phyloP scores from a whole-genome alignment of 352 stramenopile genomes.

The Aphanomyces euteiches region DNA sequence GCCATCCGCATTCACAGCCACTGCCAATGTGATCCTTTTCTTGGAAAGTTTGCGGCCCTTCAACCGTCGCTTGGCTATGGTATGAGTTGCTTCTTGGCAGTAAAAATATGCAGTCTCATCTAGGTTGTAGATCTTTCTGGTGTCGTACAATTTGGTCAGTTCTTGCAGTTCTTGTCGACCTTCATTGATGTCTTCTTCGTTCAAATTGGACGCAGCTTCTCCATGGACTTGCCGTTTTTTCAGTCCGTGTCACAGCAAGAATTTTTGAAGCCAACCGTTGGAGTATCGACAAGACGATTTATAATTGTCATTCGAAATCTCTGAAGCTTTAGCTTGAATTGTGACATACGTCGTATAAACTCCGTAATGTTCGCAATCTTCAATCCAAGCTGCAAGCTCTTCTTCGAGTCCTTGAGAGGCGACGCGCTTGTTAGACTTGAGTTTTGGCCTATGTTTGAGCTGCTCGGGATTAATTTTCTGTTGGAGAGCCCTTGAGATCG shows the following conservation, averaged over 20 bases:
- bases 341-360: neutral
- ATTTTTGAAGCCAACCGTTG: slow-evolving; percentile 25
- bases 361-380: neutral
- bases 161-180: neutral
- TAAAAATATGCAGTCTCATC: slow-evolving; percentile 31
- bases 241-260: slow-evolving; percentile 26
- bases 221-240: slow-evolving; percentile 16
- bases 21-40: slow-evolving; percentile 4
- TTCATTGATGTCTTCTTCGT: neutral
- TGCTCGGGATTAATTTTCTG: neutral
- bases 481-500: neutral
- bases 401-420: neutral
- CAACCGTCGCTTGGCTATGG: neutral
- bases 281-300: neutral
- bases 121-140: slow-evolving; percentile 31
- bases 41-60: neutral
- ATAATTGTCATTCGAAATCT: neutral
- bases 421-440: neutral
- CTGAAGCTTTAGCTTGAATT: neutral
- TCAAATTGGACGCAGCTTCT: slow-evolving; percentile 22
- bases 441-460: neutral
- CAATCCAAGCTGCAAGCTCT: neutral
- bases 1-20: neutral
- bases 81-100: neutral
- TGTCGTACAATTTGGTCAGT: slow-evolving; percentile 23